Conservation (phyloP, 1,139 yeast species). For the Lodderomyces parapsilosis region DNA sequence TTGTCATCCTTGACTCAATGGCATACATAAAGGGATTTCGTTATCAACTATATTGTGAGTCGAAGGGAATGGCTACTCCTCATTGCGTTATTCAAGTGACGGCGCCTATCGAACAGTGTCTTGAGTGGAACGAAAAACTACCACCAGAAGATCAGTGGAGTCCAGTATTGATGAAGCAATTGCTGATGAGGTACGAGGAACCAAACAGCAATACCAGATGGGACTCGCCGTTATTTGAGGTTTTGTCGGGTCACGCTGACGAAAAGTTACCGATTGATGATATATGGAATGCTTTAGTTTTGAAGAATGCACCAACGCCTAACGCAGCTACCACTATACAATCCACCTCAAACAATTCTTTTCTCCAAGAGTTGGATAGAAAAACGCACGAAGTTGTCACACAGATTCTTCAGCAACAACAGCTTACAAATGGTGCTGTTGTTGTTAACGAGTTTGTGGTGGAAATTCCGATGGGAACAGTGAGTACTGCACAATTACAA, state of each 20-base stretch:
- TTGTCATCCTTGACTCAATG: conserved; percentile 82
- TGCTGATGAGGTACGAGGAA: conserved; percentile 88
- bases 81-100: conserved; percentile 81
- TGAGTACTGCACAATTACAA: conserved; percentile 78
- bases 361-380: conserved; percentile 74
- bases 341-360: conserved; percentile 71
- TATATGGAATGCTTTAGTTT: conserved; percentile 69
- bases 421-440: conserved; percentile 51
- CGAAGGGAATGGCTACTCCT: conserved; percentile 79
- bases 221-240: conserved; percentile 89
- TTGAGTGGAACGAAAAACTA: conserved; percentile 53
- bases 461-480: conserved; percentile 60
- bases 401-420: conserved; percentile 60
- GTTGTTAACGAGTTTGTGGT: conserved; percentile 43
- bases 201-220: conserved; percentile 85
- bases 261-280: conserved; percentile 59
- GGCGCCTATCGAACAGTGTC: conserved; percentile 60
- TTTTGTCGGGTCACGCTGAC: conserved; percentile 52
- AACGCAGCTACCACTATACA: conserved; percentile 75
- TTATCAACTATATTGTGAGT: conserved; percentile 91
- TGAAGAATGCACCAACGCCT: conserved; percentile 64
- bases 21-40: conserved; percentile 94
- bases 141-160: conserved; percentile 55
- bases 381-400: conserved; percentile 65
- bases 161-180: conserved; percentile 59